Evolutionary conservation across 164 flowering plant species (phyloP).

Genomic region (Vitis rotundifolia): DNA sequence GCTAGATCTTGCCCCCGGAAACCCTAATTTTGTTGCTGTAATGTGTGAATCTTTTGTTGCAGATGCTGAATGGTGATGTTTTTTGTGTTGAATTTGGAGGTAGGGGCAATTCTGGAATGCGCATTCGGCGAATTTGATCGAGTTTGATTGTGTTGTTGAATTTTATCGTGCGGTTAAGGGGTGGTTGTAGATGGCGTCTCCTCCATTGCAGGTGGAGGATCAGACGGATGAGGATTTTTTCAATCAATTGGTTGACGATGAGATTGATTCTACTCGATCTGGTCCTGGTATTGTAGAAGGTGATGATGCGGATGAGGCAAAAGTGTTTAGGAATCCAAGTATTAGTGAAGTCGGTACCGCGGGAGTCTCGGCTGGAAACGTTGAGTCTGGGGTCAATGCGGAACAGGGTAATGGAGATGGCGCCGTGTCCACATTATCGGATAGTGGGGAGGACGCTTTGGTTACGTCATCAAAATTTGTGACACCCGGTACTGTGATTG

Average conservation of each 20-base stretch:
- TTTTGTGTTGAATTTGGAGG: neutral
- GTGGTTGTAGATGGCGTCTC: conserved; percentile 36
- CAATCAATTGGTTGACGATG: conserved; percentile 53
- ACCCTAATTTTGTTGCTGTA: conserved; percentile 1
- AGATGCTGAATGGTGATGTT: neutral
- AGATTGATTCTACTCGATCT: conserved; percentile 17
- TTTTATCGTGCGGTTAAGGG: neutral
- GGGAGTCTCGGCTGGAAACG: conserved; percentile 3
- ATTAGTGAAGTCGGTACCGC: conserved; percentile 17
- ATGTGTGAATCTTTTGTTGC: neutral
- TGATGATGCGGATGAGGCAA: conserved; percentile 28
- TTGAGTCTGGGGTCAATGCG: neutral
- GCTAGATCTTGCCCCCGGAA: neutral
- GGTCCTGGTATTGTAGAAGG: conserved; percentile 14
- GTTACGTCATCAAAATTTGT: neutral
- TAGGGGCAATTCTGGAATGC: neutral
- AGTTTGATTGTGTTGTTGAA: neutral
- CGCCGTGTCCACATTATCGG: neutral
- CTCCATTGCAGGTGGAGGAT: conserved; percentile 52
- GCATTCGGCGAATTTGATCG: neutral
- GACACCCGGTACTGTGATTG: neutral
- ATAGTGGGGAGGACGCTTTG: conserved; percentile 7
- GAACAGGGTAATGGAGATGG: neutral
- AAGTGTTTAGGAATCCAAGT: conserved; percentile 28
- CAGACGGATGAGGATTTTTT: conserved; percentile 61